These are phyloP conservation scores for Gracilaria gracilis DNA, from an alignment of 23 red algal species.

Conservation along the genomic window DNA sequence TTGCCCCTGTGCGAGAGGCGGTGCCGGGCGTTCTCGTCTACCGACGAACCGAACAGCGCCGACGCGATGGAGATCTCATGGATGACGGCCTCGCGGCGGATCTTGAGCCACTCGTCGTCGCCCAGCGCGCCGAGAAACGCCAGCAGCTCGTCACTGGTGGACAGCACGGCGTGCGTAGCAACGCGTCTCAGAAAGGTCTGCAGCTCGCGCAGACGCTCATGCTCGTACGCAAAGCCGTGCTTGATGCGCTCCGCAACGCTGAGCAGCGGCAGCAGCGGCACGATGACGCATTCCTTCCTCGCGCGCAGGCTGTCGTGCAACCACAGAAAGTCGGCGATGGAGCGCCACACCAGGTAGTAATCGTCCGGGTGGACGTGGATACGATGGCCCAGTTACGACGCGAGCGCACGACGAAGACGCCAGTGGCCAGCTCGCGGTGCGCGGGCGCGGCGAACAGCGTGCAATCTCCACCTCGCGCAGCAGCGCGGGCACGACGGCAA, in stretches of 20 bases:
- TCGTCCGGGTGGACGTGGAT: constrained; percentile 9
- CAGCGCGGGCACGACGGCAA: no score
- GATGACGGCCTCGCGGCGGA: constrained; percentile 22
- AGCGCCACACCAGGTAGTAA: constrained; percentile 55
- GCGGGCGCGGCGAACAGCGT: constrained; percentile 9
- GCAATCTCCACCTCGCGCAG: no score
- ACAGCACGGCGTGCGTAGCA: constrained; percentile 56
- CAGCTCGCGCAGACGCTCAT: constrained; percentile 47
- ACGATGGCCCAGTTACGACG: constrained; percentile 24
- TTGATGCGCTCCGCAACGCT: constrained; percentile 44
- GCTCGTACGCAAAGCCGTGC: constrained; percentile 58
- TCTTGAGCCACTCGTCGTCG: constrained; percentile 59
- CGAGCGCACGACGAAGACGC: constrained; percentile 33
- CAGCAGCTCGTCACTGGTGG: constrained; percentile 46
- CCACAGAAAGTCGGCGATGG: constrained; percentile 74
- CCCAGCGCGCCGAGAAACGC: constrained; percentile 65
- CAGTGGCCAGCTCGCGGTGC: neutral
- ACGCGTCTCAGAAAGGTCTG: constrained; percentile 66
- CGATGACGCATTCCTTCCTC: constrained; percentile 69
- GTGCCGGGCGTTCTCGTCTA: constrained; percentile 33
- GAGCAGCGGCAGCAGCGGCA: constrained; percentile 54
- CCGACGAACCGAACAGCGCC: constrained; percentile 41
- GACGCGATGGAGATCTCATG: constrained; percentile 45
- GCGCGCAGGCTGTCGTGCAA: constrained; percentile 41
- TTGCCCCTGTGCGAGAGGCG: constrained; percentile 32